Base-by-base conservation (phyloP, 371 early-diverging fungal species). In the Syncephalis fuscata region DNA sequence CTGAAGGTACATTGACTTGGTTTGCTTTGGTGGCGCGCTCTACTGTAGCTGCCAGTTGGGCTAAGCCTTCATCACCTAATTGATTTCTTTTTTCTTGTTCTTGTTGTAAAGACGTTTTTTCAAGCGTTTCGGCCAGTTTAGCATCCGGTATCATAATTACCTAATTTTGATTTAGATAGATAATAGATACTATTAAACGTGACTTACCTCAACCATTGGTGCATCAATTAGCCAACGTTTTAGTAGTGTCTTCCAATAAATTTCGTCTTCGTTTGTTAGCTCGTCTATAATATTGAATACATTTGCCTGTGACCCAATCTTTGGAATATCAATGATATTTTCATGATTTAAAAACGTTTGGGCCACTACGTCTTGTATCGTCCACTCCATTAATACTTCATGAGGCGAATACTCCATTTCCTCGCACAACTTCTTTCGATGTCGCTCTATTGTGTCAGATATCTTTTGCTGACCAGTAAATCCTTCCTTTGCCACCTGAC, bases 361-460 rank as follows among this genome's bases (percentile, higher is more conserved):
- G 0, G 76, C 67, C 7, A 80, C 64, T 19, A 85, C 65, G 48
- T 79, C 82, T 0, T 68, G 65, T 17, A 76, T 53, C 22, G 79
- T 24, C 25, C 59, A 59, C 0, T 58, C 58, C 11, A 73, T 64
- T 11, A 76, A 55, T 7, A 60, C 50, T 26, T 78, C 79, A 48
- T 73, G 73, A 0, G 82, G 79, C 45, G 73, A 70, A 20, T 76
- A 70, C 55, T 84, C 82, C 48, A 81, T 62, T 5, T 58, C 58
- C 50, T 71, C 66, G 27, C 63, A 58, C 46, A 65, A 48, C 43
- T 58, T 52, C n/a, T 70, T 62, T 16, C 66, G 63, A 44, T 61
- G 60, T 21, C 61, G 45, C 17, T 54, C 54, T 41, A 64, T 59
- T 22, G 61, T 47, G 0, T 53, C 53, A 20, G 26, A 39, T 53